Conservation (phyloP, 2,329 filamentous ascomycete genomes). For the Colletotrichum echinochloae region DNA sequence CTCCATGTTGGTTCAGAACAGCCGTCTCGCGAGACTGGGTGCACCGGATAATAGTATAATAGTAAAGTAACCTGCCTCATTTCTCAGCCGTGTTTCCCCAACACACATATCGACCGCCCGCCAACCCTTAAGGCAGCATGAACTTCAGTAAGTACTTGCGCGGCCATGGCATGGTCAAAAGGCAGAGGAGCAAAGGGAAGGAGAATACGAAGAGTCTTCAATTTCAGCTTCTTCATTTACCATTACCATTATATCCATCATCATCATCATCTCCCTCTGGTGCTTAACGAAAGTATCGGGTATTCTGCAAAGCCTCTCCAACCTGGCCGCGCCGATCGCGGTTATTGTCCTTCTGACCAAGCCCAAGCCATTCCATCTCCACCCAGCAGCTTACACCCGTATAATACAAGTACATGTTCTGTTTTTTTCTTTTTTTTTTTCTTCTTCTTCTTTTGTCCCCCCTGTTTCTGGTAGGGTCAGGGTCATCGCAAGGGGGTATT, state of each 20-base stretch:
- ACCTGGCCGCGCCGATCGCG: conserved; percentile 21
- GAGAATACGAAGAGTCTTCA: neutral
- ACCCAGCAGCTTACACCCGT: neutral
- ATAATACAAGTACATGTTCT: conserved; percentile 26
- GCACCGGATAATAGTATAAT: neutral
- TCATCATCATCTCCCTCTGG: neutral
- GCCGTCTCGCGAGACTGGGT: neutral
- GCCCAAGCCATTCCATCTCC: neutral
- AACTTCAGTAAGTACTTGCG: neutral
- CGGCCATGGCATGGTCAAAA: neutral
- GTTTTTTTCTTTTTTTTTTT: neutral
- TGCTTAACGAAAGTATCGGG: conserved; percentile 15
- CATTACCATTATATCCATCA: conserved; percentile 20
- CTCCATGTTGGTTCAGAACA: neutral
- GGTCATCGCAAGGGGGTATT: conserved; percentile 34
- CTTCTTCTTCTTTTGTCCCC: neutral
- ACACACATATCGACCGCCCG: neutral
- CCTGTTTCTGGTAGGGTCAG: neutral
- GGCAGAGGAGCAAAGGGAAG: neutral
- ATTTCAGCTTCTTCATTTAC: neutral
- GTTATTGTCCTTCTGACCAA: conserved; percentile 30
- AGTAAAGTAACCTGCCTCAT: neutral
- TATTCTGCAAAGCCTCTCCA: conserved; percentile 29
- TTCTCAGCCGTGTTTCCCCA: neutral
- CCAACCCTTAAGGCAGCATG: neutral